Conservation (phyloP, 108 stramenopile genomes). For the Nitzschia sp. region DNA sequence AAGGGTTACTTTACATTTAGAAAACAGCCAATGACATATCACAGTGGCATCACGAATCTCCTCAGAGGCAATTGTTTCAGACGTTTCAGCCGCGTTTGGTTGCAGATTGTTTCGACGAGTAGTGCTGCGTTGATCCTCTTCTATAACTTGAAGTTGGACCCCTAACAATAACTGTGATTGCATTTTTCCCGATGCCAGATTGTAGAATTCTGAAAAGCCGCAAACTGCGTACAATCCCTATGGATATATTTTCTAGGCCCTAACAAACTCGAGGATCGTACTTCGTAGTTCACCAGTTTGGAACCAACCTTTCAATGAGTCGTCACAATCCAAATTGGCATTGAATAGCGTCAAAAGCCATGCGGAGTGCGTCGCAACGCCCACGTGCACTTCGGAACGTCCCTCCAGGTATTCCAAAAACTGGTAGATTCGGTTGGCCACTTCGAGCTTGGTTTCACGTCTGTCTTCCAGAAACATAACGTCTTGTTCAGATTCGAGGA, state of each 20-base stretch:
- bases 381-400: conserved; percentile 45
- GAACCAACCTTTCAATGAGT: conserved; percentile 53
- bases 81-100: too few species aligned
- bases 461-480: conserved; percentile 38
- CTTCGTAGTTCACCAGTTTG: conserved; percentile 66
- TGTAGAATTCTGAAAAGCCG: too few species aligned
- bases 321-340: conserved; percentile 47
- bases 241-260: background rate
- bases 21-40: too few species aligned
- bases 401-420: conserved; percentile 55
- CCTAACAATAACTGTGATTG: too few species aligned
- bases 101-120: too few species aligned
- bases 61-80: too few species aligned
- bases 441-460: conserved; percentile 53
- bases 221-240: too few species aligned
- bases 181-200: too few species aligned
- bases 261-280: conserved; percentile 42
- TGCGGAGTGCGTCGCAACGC: conserved; percentile 47
- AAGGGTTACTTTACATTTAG: too few species aligned
- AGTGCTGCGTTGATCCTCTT: too few species aligned
- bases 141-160: too few species aligned
- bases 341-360: conserved; percentile 61
- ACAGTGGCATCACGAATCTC: too few species aligned
- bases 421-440: conserved; percentile 50
- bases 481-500: conserved; percentile 57